phyloP scores from a whole-genome alignment of 139 green algal species.

The Micromonas pusilla region DNA sequence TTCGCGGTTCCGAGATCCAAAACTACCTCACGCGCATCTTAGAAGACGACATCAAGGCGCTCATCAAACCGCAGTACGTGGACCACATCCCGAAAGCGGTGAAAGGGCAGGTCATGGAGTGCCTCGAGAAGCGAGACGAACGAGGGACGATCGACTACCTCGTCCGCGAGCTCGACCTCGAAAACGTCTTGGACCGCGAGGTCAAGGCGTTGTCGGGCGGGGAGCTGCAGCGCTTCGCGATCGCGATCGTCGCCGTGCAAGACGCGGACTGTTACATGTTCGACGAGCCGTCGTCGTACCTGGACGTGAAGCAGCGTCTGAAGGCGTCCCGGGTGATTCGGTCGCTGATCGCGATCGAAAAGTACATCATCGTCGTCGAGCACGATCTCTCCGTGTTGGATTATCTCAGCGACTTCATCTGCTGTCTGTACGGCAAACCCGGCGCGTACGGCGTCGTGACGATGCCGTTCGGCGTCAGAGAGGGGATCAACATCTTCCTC shows the following conservation, averaged over 20 bases:
- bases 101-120: slow-evolving; percentile 74
- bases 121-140: slow-evolving; percentile 5
- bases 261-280: slow-evolving; percentile 96
- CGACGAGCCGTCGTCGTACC: slow-evolving; percentile 94
- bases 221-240: slow-evolving; percentile 98
- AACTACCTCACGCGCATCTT: slow-evolving; percentile 98
- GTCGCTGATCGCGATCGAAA: slow-evolving; percentile 44
- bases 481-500: slow-evolving; percentile 90
- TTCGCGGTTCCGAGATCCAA: slow-evolving; percentile 92
- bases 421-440: slow-evolving; percentile 98
- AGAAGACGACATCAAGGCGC: slow-evolving; percentile 92
- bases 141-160: neutral
- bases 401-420: slow-evolving; percentile 99
- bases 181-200: slow-evolving; percentile 85
- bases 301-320: slow-evolving; percentile 93
- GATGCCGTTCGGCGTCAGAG: slow-evolving; percentile 79
- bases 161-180: slow-evolving; percentile 50
- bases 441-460: slow-evolving; percentile 96
- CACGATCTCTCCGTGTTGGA: slow-evolving; percentile 95
- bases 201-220: slow-evolving; percentile 91
- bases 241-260: slow-evolving; percentile 84
- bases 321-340: slow-evolving; percentile 55
- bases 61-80: slow-evolving; percentile 91
- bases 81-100: slow-evolving; percentile 97
- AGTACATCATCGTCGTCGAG: slow-evolving; percentile 96